Percentiles rank a stretch among this genome's conserved stretches.
Evolutionary conservation across 176 grass and related monocot species (phyloP).

Genomic region (Cenchrus fungigraminus): DNA sequence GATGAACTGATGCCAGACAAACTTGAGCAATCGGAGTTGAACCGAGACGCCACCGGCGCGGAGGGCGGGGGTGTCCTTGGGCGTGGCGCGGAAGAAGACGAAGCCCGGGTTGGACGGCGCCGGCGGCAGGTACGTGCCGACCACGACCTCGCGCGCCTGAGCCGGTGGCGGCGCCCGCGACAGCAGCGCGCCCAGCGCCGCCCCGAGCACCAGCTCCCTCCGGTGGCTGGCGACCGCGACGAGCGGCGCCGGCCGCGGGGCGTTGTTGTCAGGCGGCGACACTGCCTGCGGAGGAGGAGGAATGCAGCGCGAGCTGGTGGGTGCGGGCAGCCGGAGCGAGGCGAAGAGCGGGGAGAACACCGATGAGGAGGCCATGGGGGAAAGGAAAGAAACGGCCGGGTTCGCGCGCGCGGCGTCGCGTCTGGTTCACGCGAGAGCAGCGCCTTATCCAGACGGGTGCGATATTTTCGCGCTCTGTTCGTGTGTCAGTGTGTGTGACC

Average conservation of each 20-base stretch:
- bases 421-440: constrained; percentile 39
- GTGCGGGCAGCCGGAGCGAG: constrained; percentile 31
- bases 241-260: background rate
- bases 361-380: constrained; percentile 51
- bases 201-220: constrained; percentile 64
- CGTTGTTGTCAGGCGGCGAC: constrained; percentile 26
- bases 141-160: constrained; percentile 73
- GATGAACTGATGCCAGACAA: background rate
- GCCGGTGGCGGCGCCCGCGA: constrained; percentile 39
- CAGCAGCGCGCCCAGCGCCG: constrained; percentile 56
- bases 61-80: constrained; percentile 93
- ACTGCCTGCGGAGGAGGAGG: background rate
- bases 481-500: too few species aligned
- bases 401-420: constrained; percentile 1
- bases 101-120: constrained; percentile 65
- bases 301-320: background rate
- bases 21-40: too few species aligned
- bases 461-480: constrained; percentile 34
- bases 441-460: constrained; percentile 59
- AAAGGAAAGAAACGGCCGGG: background rate
- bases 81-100: constrained; percentile 78
- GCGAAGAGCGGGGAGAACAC: constrained; percentile 46
- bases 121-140: constrained; percentile 75
- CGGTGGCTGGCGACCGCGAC: constrained; percentile 36
- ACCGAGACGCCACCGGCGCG: constrained; percentile 68